Conservation (phyloP, 2,329 filamentous ascomycete genomes). For the Ophiostoma novo-ulmi region DNA sequence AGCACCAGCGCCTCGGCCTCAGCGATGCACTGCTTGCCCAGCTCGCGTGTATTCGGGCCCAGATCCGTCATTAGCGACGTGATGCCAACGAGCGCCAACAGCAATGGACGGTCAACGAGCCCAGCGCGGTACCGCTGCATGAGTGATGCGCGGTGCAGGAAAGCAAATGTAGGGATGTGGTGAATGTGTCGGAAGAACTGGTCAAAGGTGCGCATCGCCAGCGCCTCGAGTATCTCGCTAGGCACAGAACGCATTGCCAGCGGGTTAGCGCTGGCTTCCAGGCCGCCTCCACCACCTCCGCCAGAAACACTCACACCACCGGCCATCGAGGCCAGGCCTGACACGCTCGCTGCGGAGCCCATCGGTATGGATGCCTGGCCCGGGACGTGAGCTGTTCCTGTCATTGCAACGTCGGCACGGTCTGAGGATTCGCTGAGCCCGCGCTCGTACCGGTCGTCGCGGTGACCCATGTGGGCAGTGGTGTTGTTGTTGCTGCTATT, state of each 20-base stretch:
- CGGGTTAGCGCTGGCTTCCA: not conserved
- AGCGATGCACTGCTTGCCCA: slow-evolving; percentile 51
- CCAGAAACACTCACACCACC: slow-evolving; percentile 16
- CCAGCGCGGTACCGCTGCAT: slow-evolving; percentile 56
- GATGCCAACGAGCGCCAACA: slow-evolving; percentile 52
- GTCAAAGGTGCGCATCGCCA: slow-evolving; percentile 51
- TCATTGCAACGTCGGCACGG: slow-evolving; percentile 18
- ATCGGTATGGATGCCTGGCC: not conserved
- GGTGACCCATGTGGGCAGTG: not conserved
- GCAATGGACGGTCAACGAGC: slow-evolving; percentile 50
- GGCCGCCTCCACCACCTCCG: slow-evolving; percentile 13
- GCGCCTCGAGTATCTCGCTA: slow-evolving; percentile 44
- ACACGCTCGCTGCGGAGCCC: not conserved
- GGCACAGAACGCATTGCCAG: not conserved
- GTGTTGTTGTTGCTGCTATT: slow-evolving; percentile 29
- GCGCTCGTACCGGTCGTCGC: slow-evolving; percentile 29
- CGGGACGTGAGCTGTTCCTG: not conserved
- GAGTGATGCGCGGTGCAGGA: slow-evolving; percentile 54
- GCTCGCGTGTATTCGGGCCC: slow-evolving; percentile 47
- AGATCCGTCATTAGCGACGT: slow-evolving; percentile 52
- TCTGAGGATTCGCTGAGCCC: slow-evolving; percentile 31
- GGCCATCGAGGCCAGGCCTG: not conserved
- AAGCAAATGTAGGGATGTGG: slow-evolving; percentile 55
- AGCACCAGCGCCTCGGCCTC: slow-evolving; percentile 51
- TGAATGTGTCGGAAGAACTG: slow-evolving; percentile 56